Conservation (phyloP, 164 flowering plant species). For the grape (Vitis vinifera) region ASM3070453v1 NC_081823.1:2147001-2147500, state of each 20-base stretch:
- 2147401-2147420: conserved; percentile 60
- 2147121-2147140: too few relatives aligned
- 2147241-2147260: not conserved
- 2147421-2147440: conserved; percentile 41
- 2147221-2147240: not conserved
- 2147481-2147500: conserved; percentile 69
- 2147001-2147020: too few relatives aligned
- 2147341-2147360: conserved; percentile 85
- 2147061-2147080: too few relatives aligned
- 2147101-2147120: too few relatives aligned
- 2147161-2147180: too few relatives aligned
- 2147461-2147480: conserved; percentile 77
- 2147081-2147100: too few relatives aligned
- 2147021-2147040: too few relatives aligned
- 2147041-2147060: too few relatives aligned
- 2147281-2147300: conserved; percentile 72
- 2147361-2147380: conserved; percentile 76
- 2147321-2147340: conserved; percentile 76
- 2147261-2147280: not conserved
- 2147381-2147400: conserved; percentile 84
- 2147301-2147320: conserved; percentile 76
- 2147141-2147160: too few relatives aligned
- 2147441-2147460: conserved; percentile 76
- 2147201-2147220: too few relatives aligned
- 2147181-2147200: too few relatives aligned